Conservation (phyloP, 805 yeast genomes). For the Isabelozyma heimii region DNA sequence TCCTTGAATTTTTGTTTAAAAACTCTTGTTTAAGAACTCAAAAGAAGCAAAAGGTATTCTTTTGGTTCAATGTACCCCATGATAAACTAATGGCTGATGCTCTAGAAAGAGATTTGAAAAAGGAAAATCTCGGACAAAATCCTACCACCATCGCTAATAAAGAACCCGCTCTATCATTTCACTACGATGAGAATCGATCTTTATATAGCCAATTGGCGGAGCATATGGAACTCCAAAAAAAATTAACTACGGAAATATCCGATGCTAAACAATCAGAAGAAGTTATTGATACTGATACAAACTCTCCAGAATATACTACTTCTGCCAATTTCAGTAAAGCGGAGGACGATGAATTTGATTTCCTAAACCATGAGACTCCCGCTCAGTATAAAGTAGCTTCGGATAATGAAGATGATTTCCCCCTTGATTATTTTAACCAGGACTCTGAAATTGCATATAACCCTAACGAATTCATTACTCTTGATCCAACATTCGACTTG, state of each 20-base stretch:
- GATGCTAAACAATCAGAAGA: conserved; percentile 1
- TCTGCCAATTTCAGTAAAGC: conserved; percentile 1
- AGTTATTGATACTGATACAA: conserved; percentile 2
- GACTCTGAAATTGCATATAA: conserved; percentile 8
- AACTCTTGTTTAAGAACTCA: conserved; percentile 90
- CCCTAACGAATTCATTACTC: conserved; percentile 17
- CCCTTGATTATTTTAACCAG: conserved; percentile 62
- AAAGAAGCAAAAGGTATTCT: conserved; percentile 94
- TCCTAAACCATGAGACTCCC: conserved; percentile 17
- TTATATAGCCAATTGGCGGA: conserved; percentile 54
- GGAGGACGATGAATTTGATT: conserved; percentile 10
- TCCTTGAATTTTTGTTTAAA: conserved; percentile 78
- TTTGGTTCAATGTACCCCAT: conserved; percentile 95
- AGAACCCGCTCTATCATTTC: conserved; percentile 81
- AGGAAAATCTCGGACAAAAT: conserved; percentile 58
- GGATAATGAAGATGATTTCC: conserved; percentile 63
- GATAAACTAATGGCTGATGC: conserved; percentile 92
- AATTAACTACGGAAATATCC: conserved; percentile 6
- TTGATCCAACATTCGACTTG: conserved; percentile 14
- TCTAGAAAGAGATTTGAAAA: conserved; percentile 83
- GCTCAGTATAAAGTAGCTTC: conserved; percentile 17
- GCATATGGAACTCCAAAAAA: conserved; percentile 35
- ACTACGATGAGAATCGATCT: conserved; percentile 52
- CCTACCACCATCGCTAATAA: conserved; percentile 70
- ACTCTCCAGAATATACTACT: conserved; percentile 13